Conservation (phyloP, 345 rosid genomes). For the Brassica rapa region DNA sequence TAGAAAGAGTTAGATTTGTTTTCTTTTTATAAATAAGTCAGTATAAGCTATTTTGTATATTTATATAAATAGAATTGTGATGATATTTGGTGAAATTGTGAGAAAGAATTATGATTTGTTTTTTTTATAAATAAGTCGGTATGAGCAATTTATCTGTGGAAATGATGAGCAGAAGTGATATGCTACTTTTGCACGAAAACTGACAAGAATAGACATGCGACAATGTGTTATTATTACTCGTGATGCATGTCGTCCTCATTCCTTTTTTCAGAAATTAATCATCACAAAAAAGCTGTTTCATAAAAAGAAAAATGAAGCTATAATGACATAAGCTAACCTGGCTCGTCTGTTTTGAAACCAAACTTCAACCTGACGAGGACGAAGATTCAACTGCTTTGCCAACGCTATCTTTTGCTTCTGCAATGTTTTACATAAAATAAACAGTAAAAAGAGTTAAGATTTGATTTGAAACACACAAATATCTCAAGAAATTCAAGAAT, state of each 20-base stretch:
- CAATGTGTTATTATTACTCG: conserved; percentile 42
- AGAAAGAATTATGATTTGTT: conserved; percentile 17
- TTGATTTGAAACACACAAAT: background rate
- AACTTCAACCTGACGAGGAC: conserved; percentile 94
- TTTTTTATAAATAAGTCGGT: conserved; percentile 13
- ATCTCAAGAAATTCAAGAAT: background rate
- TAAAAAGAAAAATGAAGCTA: background rate
- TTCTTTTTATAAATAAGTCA: conserved; percentile 14
- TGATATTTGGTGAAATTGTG: background rate
- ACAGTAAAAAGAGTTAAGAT: background rate
- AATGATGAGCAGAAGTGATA: conserved; percentile 42
- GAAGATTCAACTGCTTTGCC: conserved; percentile 86
- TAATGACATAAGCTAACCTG: conserved; percentile 48
- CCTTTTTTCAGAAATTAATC: conserved; percentile 33
- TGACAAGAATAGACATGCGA: conserved; percentile 41
- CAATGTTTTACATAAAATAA: background rate
- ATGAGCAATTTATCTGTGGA: conserved; percentile 22
- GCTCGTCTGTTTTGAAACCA: conserved; percentile 99
- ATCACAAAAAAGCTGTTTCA: conserved; percentile 4
- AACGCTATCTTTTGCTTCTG: conserved; percentile 84
- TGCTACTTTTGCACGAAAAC: conserved; percentile 28
- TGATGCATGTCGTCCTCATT: conserved; percentile 40
- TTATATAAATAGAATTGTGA: background rate
- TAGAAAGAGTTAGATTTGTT: conserved; percentile 13
- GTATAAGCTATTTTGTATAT: conserved; percentile 9